Conservation (phyloP, 2,329 filamentous ascomycete genomes). For the Thermoascus crustaceus region DNA sequence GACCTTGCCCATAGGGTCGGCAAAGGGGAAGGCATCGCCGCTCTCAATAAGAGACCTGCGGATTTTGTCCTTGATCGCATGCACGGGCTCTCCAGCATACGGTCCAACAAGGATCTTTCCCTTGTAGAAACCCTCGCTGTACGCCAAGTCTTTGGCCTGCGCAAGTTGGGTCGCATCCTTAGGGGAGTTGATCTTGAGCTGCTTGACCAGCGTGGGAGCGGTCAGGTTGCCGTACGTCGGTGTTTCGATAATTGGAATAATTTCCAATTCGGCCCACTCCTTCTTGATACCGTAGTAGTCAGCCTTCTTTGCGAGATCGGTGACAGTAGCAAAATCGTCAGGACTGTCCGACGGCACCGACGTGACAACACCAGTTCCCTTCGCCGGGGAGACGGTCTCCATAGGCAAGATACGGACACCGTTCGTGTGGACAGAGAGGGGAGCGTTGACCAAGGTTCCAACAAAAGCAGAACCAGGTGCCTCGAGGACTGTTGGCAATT, state of each 20-base stretch:
- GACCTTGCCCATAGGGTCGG: constrained; percentile 85
- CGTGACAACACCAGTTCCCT: constrained; percentile 94
- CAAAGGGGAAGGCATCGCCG: constrained; percentile 79
- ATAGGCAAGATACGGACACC: constrained; percentile 88
- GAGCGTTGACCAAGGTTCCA: constrained; percentile 82
- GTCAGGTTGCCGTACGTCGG: constrained; percentile 79
- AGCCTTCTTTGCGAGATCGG: constrained; percentile 85
- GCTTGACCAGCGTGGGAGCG: constrained; percentile 75
- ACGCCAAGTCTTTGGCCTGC: constrained; percentile 90
- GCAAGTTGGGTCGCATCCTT: constrained; percentile 88
- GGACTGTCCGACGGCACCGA: constrained; percentile 93
- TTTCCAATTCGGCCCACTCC: constrained; percentile 89
- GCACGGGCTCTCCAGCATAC: constrained; percentile 78
- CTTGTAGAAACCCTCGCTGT: constrained; percentile 97
- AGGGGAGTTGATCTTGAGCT: constrained; percentile 92
- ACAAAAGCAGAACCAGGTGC: constrained; percentile 71
- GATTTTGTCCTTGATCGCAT: constrained; percentile 79
- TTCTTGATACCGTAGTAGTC: constrained; percentile 95
- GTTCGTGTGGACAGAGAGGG: constrained; percentile 74
- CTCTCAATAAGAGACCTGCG: constrained; percentile 66
- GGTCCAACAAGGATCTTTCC: constrained; percentile 82
- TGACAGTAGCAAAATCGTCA: constrained; percentile 85
- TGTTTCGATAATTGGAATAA: constrained; percentile 81
- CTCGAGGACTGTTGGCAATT: constrained; percentile 65
- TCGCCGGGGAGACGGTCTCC: constrained; percentile 84